Conservation (phyloP, 306 rosid genomes). For the Pachyrhizus erosus region DNA sequence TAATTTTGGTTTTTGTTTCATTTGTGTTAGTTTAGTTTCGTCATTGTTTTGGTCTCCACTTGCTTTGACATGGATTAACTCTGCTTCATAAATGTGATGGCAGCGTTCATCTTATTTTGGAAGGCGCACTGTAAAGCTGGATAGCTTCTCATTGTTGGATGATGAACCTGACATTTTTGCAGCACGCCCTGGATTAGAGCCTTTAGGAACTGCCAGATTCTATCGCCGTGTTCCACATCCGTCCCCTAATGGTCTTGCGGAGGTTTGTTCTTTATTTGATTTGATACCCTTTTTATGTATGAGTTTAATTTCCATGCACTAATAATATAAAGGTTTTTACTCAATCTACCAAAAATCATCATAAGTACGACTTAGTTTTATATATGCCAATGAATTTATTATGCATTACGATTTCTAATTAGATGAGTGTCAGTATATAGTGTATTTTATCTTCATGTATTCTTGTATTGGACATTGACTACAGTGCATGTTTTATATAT, state of each 20-base stretch:
- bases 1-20: neutral
- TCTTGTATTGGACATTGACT: neutral
- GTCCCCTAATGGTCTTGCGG: slow-evolving; percentile 74
- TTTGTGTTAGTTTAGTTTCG: slow-evolving; percentile 22
- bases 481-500: neutral
- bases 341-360: neutral
- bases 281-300: neutral
- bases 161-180: slow-evolving; percentile 65
- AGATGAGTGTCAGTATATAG: neutral
- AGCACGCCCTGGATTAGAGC: slow-evolving; percentile 54
- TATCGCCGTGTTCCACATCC: slow-evolving; percentile 68
- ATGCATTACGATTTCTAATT: neutral
- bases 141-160: slow-evolving; percentile 62
- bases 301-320: neutral
- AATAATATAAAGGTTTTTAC: neutral
- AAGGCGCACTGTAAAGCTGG: slow-evolving; percentile 65
- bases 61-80: slow-evolving; percentile 14
- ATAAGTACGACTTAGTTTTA: neutral
- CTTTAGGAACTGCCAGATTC: slow-evolving; percentile 59
- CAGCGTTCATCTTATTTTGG: slow-evolving; percentile 77
- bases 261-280: slow-evolving; percentile 59
- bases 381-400: neutral
- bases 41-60: slow-evolving; percentile 25
- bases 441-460: neutral
- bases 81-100: slow-evolving; percentile 42